Evolutionary conservation across 2,329 filamentous ascomycete genomes (phyloP).

Genomic region (Cladorrhinum sp.): DNA sequence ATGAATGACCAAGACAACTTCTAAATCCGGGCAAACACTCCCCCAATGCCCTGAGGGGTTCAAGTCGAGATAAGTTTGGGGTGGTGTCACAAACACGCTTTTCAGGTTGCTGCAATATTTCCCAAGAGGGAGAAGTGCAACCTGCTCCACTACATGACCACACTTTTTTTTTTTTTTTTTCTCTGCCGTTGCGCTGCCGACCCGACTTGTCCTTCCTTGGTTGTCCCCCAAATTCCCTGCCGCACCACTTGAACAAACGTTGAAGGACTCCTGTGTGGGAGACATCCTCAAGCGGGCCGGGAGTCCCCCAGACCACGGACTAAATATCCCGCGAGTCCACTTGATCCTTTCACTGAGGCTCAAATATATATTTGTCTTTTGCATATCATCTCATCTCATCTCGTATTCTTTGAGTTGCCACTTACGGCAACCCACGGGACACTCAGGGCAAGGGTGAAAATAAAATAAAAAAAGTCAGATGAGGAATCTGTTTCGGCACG

Average conservation of each 20-base stretch:
- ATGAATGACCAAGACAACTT: neutral
- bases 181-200: slow-evolving; percentile 19
- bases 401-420: neutral
- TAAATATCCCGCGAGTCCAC: neutral
- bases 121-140: slow-evolving; percentile 9
- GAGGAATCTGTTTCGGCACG: neutral
- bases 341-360: neutral
- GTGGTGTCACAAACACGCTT: slow-evolving; percentile 11
- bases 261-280: slow-evolving; percentile 2
- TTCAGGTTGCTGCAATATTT: slow-evolving; percentile 14
- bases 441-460: neutral
- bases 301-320: slow-evolving; percentile 8
- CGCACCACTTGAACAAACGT: slow-evolving; percentile 1
- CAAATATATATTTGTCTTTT: neutral
- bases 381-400: neutral
- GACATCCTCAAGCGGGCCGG: slow-evolving; percentile 1
- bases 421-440: neutral
- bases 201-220: slow-evolving; percentile 10
- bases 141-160: slow-evolving; percentile 11
- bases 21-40: slow-evolving; percentile 1
- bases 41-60: neutral
- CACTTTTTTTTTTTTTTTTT: neutral
- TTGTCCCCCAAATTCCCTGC: slow-evolving; percentile 13
- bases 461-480: neutral
- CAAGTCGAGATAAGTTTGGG: slow-evolving; percentile 1